Evolutionary conservation across 2,329 filamentous ascomycete species (phyloP), one percentile per base, ranked within the genome.

Genomic region (Pseudocercospora musae): DNA sequence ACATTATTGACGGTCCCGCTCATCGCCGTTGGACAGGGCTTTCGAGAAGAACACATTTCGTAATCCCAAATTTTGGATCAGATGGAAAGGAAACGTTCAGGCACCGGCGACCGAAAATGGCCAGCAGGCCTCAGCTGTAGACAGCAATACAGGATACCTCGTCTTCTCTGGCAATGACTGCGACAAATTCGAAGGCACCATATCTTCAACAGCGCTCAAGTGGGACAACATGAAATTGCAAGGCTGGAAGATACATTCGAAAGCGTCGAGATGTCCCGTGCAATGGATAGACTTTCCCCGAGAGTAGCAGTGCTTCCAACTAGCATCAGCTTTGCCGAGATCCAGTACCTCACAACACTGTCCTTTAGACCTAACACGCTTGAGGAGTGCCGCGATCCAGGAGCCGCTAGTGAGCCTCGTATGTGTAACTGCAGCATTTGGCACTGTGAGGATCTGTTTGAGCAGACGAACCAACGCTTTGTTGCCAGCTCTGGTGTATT

Each of bases 41-140:
- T 66, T 66, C 52, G 63, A 67, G 52, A 67, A 62, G 60, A 67
- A 62, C 21, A 60, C 55, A 33, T 67, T 67, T 25, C 60, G 65
- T 18, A 62, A 62, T 20, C 62, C 65, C 20, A 67, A 67, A 33
- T 67, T 67, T 46, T 67, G 65, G 65, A 58, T 67, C 59, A 62
- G 40, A 20, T 67, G 63, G 62, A 58, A 63, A 55, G 60, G 52
- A n/a, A 23, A 52, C 31, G 23, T 40, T n/a, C 20, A 29, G 23
- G 9, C 18, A 8, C 9, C 9, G 20, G 48, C 4, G 9, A 29
- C 20, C n/a, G 23, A 50, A 13, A 23, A 27, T 13, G 23, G 48
- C 11, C 20, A 50, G 23, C 48, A 50, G 21, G 21, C 13, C 23
- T 25, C 23, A n/a, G 23, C 21, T 27, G 15, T 50, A n/a, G 48